Percentiles rank a stretch among this genome's conserved stretches.
Conservation (phyloP, 129 eudicot genomes). For the Sambucus nigra region DNA sequence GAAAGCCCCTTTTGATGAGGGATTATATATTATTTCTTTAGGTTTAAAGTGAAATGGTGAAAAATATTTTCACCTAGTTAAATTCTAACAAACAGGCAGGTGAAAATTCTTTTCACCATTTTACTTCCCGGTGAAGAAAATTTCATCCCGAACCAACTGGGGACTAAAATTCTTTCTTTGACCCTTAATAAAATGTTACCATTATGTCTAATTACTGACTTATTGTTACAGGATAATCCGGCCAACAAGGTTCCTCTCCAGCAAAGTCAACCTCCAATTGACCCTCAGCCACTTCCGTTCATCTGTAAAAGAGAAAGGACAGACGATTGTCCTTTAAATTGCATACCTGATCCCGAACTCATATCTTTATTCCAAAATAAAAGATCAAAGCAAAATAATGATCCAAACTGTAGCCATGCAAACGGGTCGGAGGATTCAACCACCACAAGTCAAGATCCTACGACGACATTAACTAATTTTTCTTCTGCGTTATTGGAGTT, state of each 20-base stretch:
- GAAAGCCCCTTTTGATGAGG: too few relatives aligned
- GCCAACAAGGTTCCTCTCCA: conserved; percentile 24
- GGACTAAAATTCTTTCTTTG: neutral
- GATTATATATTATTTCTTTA: too few relatives aligned
- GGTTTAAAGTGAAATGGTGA: neutral
- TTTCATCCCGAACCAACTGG: neutral
- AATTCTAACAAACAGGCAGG: neutral
- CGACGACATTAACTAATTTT: conserved; percentile 19
- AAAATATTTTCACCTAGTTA: too few relatives aligned
- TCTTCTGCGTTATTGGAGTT: conserved; percentile 29
- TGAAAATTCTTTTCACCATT: too few relatives aligned
- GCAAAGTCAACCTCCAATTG: conserved; percentile 22
- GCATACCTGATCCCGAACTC: conserved; percentile 38
- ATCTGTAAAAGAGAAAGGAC: conserved; percentile 65
- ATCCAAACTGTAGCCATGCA: conserved; percentile 51
- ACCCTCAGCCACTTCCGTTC: conserved; percentile 35
- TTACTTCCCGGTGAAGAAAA: neutral
- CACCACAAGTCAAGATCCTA: conserved; percentile 49
- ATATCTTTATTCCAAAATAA: conserved; percentile 50
- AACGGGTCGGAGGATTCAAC: conserved; percentile 79
- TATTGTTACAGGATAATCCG: conserved; percentile 26
- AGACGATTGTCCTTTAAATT: conserved; percentile 31
- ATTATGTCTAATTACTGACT: neutral
- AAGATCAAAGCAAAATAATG: conserved; percentile 39
- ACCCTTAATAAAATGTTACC: neutral